Base-by-base conservation (phyloP, 2,329 filamentous ascomycete species). In the Neofusicoccum sp. region DNA sequence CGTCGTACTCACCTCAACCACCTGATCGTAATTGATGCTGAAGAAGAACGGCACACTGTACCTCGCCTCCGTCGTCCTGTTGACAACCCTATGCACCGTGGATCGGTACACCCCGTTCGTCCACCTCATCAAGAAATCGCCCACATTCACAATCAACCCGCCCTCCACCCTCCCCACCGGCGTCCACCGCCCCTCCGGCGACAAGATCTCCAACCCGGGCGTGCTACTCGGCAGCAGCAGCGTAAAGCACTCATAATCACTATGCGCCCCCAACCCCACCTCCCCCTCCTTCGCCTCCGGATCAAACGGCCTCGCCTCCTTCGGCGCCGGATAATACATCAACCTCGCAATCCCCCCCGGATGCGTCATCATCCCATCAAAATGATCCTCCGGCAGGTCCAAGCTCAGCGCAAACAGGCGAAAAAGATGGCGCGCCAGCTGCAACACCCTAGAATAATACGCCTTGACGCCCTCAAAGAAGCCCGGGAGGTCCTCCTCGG, bases 111-210 rank as follows among this genome's bases (percentile, higher is more conserved):
- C 61, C 16, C 78, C 80, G 59, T 83, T 83, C 1, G 80, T 82
- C 70, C 79, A 80, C 14, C 80, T 74, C 74, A 80, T 80, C 63
- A 83, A 67, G 58, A 77, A 80, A 65, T 83, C 79, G 5, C 75
- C 81, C 16, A 83, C 78, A 57, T 83, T 83, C n/a, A 83, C 78
- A 14, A 83, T 79, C 47, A 82, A 74, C 0, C 79, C 74, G 1
- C 73, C 76, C 1, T 73, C 71, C 1, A 79, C 66, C 2, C 79
- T 77, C 3, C 65, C 63, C 0, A 78, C 70, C 3, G 66, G 33
- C 34, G 70, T 68, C 72, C 72, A 75, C 3, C 65, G 43, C 0
- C 68, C 69, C 1, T 67, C 68, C 1, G 70, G 70, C 3, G 68
- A 70, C 28, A 75, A 64, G 24, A 75, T 70, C 43, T 75, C 72